Evolutionary conservation across 148 eudicot species (phyloP), one percentile per base, ranked within the genome.

Genomic region (Amaranthus cruentus): DNA sequence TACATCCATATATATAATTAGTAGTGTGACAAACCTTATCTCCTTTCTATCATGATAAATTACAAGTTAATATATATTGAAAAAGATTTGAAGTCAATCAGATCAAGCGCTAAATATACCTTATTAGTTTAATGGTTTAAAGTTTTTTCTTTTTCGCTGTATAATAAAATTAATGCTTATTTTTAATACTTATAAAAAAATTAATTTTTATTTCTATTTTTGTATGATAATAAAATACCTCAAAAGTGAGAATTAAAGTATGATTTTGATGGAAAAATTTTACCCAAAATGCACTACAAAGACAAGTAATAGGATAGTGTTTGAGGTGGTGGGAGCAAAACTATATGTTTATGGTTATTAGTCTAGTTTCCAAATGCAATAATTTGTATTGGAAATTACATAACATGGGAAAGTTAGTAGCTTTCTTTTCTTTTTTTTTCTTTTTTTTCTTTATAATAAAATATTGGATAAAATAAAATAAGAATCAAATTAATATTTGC

Each of bases 281-380:
- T 48, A 7, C 54, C 38, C 44, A 73, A 73, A 62, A 51, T 49
- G 63, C 44, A 55, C 21, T 62, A 65, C 52, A 65, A 12, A 54
- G 71, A 74, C 54, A 65, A 12, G 55, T 54, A 28, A 7, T 46
- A 51, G 6, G 56, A 9, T 11, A 10, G 42, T 57, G 73, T 71
- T 38, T 48, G 52, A 10, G n/a, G 67, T 72, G 76, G 76, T 73
- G 73, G 76, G 72, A 66, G 69, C 81, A 72, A 72, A 28, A 28
- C 38, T 28, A 28, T 28, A 28, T 52, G 68, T 51, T 60, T 21
- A 51, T 44, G 68, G 59, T n/a, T 28, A 28, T 28, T 70, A 47
- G 70, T 47, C 15, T 50, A 18, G 7, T 42, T 61, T 48, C 13
- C 6, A n/a, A 53, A 9, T 12, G 18, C 81, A 78, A 70, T 79